A percentile compares a stretch with the other conserved stretches of the same genome.
Evolutionary conservation across 345 rosid species (phyloP).

Genomic region (Corchorus capsularis): DNA sequence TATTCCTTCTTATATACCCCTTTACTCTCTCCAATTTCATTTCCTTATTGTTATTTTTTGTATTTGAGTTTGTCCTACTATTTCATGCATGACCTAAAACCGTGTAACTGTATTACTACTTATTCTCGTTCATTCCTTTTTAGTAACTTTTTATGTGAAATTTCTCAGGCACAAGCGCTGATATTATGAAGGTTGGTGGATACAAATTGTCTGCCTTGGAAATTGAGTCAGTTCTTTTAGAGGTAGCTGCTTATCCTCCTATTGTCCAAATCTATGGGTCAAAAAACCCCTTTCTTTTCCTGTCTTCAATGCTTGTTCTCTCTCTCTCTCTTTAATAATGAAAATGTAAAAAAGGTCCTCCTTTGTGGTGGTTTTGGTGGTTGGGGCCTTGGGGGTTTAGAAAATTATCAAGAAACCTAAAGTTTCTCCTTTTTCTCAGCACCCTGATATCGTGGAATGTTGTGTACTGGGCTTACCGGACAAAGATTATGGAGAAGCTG

Average conservation of each 20-base stretch:
- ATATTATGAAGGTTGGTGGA: slow-evolving; percentile 98
- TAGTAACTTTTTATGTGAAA: not conserved
- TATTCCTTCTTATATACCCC: not conserved
- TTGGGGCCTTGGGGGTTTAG: not conserved
- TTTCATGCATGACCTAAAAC: not conserved
- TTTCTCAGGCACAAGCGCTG: slow-evolving; percentile 79
- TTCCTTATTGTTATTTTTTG: not conserved
- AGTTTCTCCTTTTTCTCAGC: slow-evolving; percentile 46
- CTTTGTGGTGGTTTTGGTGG: too few relatives aligned
- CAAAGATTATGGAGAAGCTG: slow-evolving; percentile 86
- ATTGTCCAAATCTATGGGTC: not conserved
- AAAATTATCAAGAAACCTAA: not conserved
- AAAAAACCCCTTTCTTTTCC: not conserved
- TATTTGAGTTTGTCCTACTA: not conserved
- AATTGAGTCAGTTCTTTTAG: slow-evolving; percentile 85
- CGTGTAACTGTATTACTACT: not conserved
- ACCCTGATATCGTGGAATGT: slow-evolving; percentile 82
- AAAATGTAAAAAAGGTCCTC: not conserved
- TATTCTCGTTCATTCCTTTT: not conserved
- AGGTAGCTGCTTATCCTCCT: slow-evolving; percentile 46
- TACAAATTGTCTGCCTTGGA: slow-evolving; percentile 94
- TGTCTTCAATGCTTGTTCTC: slow-evolving; percentile 1
- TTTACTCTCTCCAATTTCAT: slow-evolving; percentile 4
- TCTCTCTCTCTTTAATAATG: not conserved
- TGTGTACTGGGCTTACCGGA: slow-evolving; percentile 91